Evolutionary conservation across 2,329 filamentous ascomycete genomes (phyloP).

Genomic region (Phoma sp.): DNA sequence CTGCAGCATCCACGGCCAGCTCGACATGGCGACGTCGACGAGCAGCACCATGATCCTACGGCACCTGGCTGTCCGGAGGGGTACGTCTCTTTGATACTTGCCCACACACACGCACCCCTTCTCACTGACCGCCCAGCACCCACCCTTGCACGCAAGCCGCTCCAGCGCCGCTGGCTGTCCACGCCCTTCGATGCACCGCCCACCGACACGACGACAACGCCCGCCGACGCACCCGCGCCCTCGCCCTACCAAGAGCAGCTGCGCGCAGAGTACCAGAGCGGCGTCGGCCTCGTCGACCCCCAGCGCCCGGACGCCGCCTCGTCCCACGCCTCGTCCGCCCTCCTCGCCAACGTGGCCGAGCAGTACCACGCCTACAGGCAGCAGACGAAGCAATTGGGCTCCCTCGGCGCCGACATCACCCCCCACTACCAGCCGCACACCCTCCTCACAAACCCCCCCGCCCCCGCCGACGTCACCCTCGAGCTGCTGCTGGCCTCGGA

Average conservation of each 20-base stretch:
- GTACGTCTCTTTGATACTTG: slow-evolving; percentile 38
- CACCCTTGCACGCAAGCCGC: background rate
- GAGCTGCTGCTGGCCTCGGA: slow-evolving; percentile 72
- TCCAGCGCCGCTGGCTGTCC: slow-evolving; percentile 2
- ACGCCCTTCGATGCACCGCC: background rate
- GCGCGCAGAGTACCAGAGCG: background rate
- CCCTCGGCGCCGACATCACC: slow-evolving; percentile 49
- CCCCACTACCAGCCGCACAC: slow-evolving; percentile 69
- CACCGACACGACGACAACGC: too few species aligned
- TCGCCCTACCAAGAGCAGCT: background rate
- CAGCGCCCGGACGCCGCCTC: background rate
- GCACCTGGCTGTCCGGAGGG: slow-evolving; percentile 49
- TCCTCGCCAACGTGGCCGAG: slow-evolving; percentile 37
- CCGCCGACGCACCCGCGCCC: background rate
- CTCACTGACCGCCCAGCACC: background rate
- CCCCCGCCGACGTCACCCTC: slow-evolving; percentile 80
- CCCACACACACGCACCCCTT: background rate
- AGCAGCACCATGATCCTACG: slow-evolving; percentile 51
- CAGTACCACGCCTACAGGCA: slow-evolving; percentile 53
- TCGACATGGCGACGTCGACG: slow-evolving; percentile 8
- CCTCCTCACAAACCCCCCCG: slow-evolving; percentile 74
- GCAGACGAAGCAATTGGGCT: slow-evolving; percentile 46
- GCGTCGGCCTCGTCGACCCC: slow-evolving; percentile 6
- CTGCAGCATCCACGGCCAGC: too few species aligned
- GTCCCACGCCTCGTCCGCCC: background rate